Conservation (phyloP, 176 grass and related monocot species). For the Zoysia pacifica region DNA sequence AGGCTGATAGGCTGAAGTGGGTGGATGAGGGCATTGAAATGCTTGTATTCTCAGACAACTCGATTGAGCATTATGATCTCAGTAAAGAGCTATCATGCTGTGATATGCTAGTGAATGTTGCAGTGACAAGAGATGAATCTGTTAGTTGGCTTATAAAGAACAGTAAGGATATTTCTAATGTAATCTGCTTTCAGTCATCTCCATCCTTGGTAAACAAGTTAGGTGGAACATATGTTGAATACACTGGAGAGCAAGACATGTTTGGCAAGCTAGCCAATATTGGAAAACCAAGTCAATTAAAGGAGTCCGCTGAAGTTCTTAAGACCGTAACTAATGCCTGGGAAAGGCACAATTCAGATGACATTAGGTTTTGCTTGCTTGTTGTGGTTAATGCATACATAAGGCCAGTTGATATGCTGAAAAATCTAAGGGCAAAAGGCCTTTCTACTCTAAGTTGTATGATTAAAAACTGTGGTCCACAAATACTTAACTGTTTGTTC, state of each 20-base stretch:
- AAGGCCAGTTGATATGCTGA: constrained; percentile 63
- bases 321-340: constrained; percentile 79
- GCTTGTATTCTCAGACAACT: constrained; percentile 69
- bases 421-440: constrained; percentile 87
- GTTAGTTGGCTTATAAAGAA: constrained; percentile 60
- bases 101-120: constrained; percentile 77
- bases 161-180: constrained; percentile 61
- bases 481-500: constrained; percentile 89
- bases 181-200: constrained; percentile 89
- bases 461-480: constrained; percentile 78
- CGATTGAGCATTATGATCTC: constrained; percentile 37
- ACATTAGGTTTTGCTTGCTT: constrained; percentile 91
- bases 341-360: constrained; percentile 95
- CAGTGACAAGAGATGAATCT: constrained; percentile 51
- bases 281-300: constrained; percentile 39
- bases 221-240: constrained; percentile 52
- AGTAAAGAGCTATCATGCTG: constrained; percentile 51
- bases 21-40: constrained; percentile 86
- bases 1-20: constrained; percentile 89
- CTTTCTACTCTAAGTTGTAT: constrained; percentile 84
- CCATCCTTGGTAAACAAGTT: constrained; percentile 71
- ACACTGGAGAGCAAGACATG: constrained; percentile 52
- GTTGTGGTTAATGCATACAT: constrained; percentile 84
- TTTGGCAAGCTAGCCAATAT: constrained; percentile 57
- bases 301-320: constrained; percentile 60